These are phyloP conservation scores for Flaveria linearis DNA, from an alignment of 129 eudicot genomes.

Conservation along the genomic window DNA sequence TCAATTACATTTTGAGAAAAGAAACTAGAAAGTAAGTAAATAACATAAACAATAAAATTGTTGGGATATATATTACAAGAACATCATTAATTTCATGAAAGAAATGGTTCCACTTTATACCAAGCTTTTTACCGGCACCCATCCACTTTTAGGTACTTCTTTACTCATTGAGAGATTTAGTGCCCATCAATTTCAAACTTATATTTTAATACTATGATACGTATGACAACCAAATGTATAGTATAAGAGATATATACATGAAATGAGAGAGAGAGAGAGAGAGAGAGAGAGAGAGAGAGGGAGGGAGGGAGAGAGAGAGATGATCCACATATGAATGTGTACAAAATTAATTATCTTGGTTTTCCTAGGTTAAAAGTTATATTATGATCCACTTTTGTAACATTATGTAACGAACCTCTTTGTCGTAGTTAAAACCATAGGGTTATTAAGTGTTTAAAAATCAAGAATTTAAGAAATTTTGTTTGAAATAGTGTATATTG, in stretches of 20 bases:
- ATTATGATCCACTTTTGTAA: background rate
- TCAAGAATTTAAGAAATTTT: too few relatives aligned
- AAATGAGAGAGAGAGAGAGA: background rate
- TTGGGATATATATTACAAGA: background rate
- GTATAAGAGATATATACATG: conserved; percentile 4
- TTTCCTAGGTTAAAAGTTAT: background rate
- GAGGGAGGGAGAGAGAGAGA: too few relatives aligned
- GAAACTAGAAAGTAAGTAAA: background rate
- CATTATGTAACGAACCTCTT: background rate
- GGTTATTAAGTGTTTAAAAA: too few relatives aligned
- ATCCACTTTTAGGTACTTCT: background rate
- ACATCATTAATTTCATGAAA: background rate
- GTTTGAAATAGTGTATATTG: too few relatives aligned
- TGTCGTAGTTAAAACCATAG: too few relatives aligned
- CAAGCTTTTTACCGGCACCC: conserved; percentile 4
- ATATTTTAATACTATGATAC: background rate
- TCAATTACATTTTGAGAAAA: background rate
- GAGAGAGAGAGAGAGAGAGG: too few relatives aligned
- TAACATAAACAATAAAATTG: background rate
- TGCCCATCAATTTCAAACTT: conserved; percentile 22
- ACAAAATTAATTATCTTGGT: background rate
- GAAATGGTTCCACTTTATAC: conserved; percentile 9
- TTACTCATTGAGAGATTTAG: conserved; percentile 21
- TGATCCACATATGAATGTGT: background rate
- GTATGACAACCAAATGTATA: background rate